Percentiles rank a stretch among this genome's conserved stretches.
Conservation (phyloP, 495 filamentous ascomycete genomes). For the Penicillium simplicissimum region DNA sequence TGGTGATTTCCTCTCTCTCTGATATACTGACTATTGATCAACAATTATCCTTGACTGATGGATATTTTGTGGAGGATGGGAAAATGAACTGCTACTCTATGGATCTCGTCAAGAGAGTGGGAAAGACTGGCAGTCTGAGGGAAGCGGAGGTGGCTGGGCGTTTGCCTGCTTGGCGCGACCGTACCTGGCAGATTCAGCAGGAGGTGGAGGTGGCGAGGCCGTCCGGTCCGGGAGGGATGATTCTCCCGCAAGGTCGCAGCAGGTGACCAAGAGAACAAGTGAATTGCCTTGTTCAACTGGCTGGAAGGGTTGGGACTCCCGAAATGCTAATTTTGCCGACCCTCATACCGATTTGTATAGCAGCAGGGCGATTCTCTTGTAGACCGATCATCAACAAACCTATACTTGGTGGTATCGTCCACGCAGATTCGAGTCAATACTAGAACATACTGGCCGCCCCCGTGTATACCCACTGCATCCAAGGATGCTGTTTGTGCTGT, state of each 20-base stretch:
- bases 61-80: neutral
- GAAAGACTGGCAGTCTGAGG: no score
- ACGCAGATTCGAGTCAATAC: neutral
- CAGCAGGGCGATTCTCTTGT: neutral
- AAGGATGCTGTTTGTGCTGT: neutral
- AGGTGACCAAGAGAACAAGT: neutral
- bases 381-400: neutral
- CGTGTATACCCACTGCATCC: neutral
- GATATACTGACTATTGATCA: neutral
- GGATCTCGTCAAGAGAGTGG: neutral
- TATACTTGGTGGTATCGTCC: neutral
- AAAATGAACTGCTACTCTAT: neutral
- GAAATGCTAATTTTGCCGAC: neutral
- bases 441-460: neutral
- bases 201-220: conserved; percentile 18
- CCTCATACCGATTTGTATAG: neutral
- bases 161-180: conserved; percentile 11
- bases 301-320: neutral
- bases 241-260: neutral
- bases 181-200: conserved; percentile 30
- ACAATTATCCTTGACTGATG: neutral
- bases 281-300: neutral
- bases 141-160: conserved; percentile 3
- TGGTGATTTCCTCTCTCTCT: no score
- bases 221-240: neutral